Conservation (phyloP, 805 yeast species). For the Candida germanica region DNA sequence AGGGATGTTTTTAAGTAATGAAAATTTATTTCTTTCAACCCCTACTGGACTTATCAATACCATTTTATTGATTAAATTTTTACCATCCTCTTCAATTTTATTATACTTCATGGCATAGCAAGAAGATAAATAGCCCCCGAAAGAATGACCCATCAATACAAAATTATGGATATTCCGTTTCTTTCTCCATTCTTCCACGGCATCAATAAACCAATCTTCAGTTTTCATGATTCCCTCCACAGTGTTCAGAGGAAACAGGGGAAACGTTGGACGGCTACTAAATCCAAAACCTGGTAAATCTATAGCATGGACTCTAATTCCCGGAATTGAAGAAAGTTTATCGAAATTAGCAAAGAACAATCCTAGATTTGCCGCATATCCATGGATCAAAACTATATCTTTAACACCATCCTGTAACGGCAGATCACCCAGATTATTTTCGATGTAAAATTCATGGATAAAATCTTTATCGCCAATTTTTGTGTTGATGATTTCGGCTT, state of each 20-base stretch:
- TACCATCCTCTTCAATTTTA: constrained; percentile 20
- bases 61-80: constrained; percentile 32
- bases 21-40: constrained; percentile 32
- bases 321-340: constrained; percentile 44
- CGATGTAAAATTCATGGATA: constrained; percentile 75
- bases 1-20: constrained; percentile 23
- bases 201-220: constrained; percentile 45
- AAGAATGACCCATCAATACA: constrained; percentile 42
- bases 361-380: constrained; percentile 90
- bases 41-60: constrained; percentile 44
- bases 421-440: constrained; percentile 28
- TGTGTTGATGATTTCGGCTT: constrained; percentile 50
- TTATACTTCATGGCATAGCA: constrained; percentile 43
- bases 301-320: constrained; percentile 59
- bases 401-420: constrained; percentile 10
- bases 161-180: constrained; percentile 33
- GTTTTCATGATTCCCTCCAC: constrained; percentile 32
- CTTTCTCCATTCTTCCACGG: constrained; percentile 42
- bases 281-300: constrained; percentile 74
- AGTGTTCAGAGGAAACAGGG: constrained; percentile 26
- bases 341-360: constrained; percentile 72
- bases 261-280: constrained; percentile 54
- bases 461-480: constrained; percentile 51
- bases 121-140: constrained; percentile 44
- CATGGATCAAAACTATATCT: constrained; percentile 79